Percentiles rank a stretch among this genome's conserved stretches.
These are phyloP conservation scores for Nakaseomyces sp. DNA, from an alignment of 1,139 yeast genomes.

Conservation along the genomic window DNA sequence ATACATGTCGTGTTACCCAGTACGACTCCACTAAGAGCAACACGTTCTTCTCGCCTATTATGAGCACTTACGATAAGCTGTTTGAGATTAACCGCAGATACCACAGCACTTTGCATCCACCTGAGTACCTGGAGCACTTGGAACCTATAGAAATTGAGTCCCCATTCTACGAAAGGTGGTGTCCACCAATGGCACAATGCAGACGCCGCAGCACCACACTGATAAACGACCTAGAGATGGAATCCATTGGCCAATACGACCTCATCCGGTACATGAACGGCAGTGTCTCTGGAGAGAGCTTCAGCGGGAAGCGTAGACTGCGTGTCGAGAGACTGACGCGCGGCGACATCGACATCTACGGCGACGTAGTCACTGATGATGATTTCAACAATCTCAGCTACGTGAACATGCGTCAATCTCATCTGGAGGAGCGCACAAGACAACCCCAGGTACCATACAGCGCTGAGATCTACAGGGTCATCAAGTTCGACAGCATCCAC, in stretches of 20 bases:
- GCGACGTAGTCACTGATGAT: conserved; percentile 11
- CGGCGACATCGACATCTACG: conserved; percentile 17
- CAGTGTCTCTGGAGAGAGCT: background rate
- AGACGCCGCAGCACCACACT: no score
- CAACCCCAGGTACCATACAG: no score
- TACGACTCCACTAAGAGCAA: background rate
- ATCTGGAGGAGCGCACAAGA: background rate
- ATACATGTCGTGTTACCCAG: conserved; percentile 8
- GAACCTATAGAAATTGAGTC: conserved; percentile 18
- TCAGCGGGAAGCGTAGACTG: conserved; percentile 19
- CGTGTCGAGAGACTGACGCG: conserved; percentile 19
- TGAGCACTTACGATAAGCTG: conserved; percentile 35
- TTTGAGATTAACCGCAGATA: conserved; percentile 38
- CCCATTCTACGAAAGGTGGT: conserved; percentile 22
- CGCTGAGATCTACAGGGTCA: background rate
- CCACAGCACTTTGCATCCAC: conserved; percentile 34
- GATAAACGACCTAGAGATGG: no score
- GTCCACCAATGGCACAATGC: background rate
- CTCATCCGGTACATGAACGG: background rate
- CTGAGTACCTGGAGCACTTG: conserved; percentile 23
- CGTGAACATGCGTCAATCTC: background rate
- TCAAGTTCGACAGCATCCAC: background rate
- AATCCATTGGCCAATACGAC: conserved; percentile 10
- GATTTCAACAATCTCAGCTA: background rate
- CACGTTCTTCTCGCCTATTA: conserved; percentile 31